phyloP scores from a whole-genome alignment of 2,329 filamentous ascomycete genomes.

The Pestalotiopsis sp. region DNA sequence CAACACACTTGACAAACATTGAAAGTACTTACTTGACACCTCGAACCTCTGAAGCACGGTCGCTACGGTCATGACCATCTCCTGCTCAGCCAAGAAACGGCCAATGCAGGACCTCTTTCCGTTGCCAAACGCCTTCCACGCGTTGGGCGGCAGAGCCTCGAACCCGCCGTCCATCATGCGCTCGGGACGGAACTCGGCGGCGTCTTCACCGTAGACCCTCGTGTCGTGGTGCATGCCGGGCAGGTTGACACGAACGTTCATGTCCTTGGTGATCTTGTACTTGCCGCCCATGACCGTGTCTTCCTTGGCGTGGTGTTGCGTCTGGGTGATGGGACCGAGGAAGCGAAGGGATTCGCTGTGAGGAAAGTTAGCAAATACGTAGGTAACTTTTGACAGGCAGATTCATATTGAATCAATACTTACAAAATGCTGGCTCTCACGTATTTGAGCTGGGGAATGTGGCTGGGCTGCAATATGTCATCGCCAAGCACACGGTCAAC shows the following conservation, averaged over 20 bases:
- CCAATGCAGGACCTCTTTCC: constrained; percentile 74
- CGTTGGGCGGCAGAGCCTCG: constrained; percentile 61
- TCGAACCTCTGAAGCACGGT: constrained; percentile 64
- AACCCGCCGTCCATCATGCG: constrained; percentile 73
- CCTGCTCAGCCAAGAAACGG: constrained; percentile 74
- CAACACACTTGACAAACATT: too few relatives aligned
- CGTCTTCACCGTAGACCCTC: background rate
- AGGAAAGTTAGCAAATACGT: background rate
- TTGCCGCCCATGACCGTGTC: constrained; percentile 6
- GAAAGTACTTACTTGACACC: constrained; percentile 38
- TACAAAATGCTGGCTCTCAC: constrained; percentile 55
- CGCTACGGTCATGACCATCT: constrained; percentile 61
- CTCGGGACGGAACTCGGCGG: constrained; percentile 50
- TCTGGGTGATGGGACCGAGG: constrained; percentile 16
- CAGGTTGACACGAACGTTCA: background rate
- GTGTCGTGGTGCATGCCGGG: background rate
- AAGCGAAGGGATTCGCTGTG: constrained; percentile 55
- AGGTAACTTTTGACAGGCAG: too few relatives aligned
- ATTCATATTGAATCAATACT: background rate
- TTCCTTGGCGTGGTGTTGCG: constrained; percentile 2
- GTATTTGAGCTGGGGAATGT: constrained; percentile 67
- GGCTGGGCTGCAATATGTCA: constrained; percentile 58
- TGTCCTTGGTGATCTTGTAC: constrained; percentile 2
- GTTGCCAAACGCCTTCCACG: constrained; percentile 77
- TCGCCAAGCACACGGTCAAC: constrained; percentile 67